Percentiles rank a stretch among this genome's conserved stretches.
Conservation (phyloP, 495 filamentous ascomycete genomes). For the Glonium stellatum region DNA sequence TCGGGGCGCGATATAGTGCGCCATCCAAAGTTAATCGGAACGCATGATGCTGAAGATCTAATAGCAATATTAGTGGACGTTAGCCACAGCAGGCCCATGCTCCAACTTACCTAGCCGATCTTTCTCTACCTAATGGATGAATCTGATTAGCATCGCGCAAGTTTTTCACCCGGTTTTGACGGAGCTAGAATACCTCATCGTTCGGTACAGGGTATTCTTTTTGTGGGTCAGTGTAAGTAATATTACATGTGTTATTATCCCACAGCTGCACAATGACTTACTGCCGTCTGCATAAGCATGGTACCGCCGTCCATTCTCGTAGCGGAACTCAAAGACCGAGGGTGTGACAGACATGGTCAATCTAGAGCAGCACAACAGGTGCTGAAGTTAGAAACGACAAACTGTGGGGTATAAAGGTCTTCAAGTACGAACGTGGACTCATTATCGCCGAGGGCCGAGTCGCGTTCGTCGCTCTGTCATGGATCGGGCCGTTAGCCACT, state of each 20-base stretch:
- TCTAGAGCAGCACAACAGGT: no score
- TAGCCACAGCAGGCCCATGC: neutral
- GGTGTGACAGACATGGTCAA: constrained; percentile 19
- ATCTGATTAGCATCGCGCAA: neutral
- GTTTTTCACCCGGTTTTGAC: neutral
- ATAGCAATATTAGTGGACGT: neutral
- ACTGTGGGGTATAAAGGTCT: neutral
- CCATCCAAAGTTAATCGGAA: constrained; percentile 40
- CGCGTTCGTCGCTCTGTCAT: constrained; percentile 24
- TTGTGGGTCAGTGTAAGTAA: constrained; percentile 10
- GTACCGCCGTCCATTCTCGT: constrained; percentile 51
- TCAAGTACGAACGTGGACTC: constrained; percentile 14
- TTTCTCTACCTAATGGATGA: constrained; percentile 36
- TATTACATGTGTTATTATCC: constrained; percentile 14
- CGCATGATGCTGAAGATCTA: constrained; percentile 47
- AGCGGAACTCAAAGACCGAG: constrained; percentile 16
- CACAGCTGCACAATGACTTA: constrained; percentile 29
- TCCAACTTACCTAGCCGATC: constrained; percentile 38
- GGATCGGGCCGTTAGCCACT: constrained; percentile 10
- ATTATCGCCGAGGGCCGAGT: constrained; percentile 24
- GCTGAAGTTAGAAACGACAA: no score
- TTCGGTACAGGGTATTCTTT: constrained; percentile 51
- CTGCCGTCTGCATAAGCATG: constrained; percentile 52
- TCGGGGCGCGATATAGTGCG: constrained; percentile 39
- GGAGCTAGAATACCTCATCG: constrained; percentile 40